Evolutionary conservation across 305 asterid species (phyloP), one percentile per base, ranked within the genome.

Genomic region (Plantago coronopus): DNA sequence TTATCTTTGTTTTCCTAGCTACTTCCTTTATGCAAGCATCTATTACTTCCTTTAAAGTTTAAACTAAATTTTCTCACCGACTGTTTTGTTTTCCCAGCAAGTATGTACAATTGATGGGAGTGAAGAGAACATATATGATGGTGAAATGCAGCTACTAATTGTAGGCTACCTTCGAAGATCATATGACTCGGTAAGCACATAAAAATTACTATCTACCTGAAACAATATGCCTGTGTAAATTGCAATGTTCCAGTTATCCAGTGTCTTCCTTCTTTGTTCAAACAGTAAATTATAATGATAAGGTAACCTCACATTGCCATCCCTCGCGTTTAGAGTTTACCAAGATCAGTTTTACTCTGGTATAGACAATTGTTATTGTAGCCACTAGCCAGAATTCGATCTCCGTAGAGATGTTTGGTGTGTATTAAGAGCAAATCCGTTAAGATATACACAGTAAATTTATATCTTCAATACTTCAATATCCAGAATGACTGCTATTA

Each of bases 111-210:
- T 82, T 14, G 67, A 77, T 43, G 79, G 65, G 59, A 66, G 56
- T 59, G 72, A 67, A 4, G 78, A 56, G 20, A 53, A 63, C 62
- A 31, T 49, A 40, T 5, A 73, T 34, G 86, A 79, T 57, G 47
- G 63, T 43, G 63, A 75, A 66, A 75, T 88, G 81, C 83, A 86
- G 76, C 55, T 87, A 68, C 53, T 79, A 64, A 65, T 88, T n/a
- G 84, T 79, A 51, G 97, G 94, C 66, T 85, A 74, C 82, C 76
- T 83, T 76, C 78, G 78, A 69, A 80, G 91, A 73, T 72, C 83
- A 29, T 43, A 44, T 42, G 23, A 25, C 62, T 71, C 51, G 90
- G 97, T 90, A 74, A 76, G 50, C 25, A 45, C 34, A 31, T 22
- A n/a, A n/a, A n/a, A n/a, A n/a, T n/a, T 25, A 1, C 19, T 4